A percentile compares a stretch with the other conserved stretches of the same genome.
Conservation (phyloP, 2,329 filamentous ascomycete genomes). For the Colletotrichum sp. region DNA sequence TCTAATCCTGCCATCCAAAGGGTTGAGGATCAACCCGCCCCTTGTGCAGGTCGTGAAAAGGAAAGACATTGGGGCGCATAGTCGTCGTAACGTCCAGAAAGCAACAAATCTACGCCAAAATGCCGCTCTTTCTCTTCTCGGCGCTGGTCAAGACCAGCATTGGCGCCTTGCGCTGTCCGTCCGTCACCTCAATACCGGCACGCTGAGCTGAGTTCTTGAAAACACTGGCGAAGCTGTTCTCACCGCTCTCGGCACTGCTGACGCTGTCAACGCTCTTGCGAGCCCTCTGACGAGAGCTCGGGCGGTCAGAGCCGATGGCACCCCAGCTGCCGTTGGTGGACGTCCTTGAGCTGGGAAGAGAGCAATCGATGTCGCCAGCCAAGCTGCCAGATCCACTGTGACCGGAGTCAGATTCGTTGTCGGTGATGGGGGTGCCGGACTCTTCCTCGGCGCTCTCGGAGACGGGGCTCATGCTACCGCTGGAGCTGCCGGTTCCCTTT, state of each 20-base stretch:
- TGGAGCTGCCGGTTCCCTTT: constrained; percentile 72
- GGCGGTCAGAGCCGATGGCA: constrained; percentile 87
- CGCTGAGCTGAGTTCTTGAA: constrained; percentile 65
- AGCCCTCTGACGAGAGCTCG: constrained; percentile 71
- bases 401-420: constrained; percentile 76
- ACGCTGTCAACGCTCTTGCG: constrained; percentile 69
- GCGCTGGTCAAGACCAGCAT: constrained; percentile 87
- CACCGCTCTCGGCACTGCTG: constrained; percentile 61
- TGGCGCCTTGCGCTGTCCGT: constrained; percentile 79
- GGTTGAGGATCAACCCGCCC: constrained; percentile 20
- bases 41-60: constrained; percentile 22
- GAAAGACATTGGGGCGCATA: constrained; percentile 23
- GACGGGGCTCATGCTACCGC: constrained; percentile 85
- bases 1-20: constrained; percentile 15
- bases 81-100: constrained; percentile 20
- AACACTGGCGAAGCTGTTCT: constrained; percentile 68
- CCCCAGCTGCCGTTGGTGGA: constrained; percentile 75
- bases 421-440: constrained; percentile 70
- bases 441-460: constrained; percentile 75
- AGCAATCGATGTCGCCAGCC: constrained; percentile 72
- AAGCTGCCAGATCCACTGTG: constrained; percentile 81
- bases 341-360: constrained; percentile 76
- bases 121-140: constrained; percentile 83
- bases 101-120: constrained; percentile 18
- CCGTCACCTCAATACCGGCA: constrained; percentile 58